Evolutionary conservation across 2,329 filamentous ascomycete species (phyloP), one percentile per base, ranked within the genome.

Genomic region (Pseudogymnoascus destructans): DNA sequence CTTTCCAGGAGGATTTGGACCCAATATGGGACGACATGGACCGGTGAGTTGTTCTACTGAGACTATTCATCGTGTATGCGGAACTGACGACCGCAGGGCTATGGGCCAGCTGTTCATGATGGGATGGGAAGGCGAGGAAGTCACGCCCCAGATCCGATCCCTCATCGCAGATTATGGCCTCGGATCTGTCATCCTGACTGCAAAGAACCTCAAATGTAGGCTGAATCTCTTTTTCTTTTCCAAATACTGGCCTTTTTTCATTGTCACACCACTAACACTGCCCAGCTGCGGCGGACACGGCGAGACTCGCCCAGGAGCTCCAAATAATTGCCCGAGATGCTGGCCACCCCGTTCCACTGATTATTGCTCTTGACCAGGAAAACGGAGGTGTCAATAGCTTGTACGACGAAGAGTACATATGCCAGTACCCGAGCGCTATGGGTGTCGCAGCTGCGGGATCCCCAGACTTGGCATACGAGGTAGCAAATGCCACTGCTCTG

Each of bases 331-430:
- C 93, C 35, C 87, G 89, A 68, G 81, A 95, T 72, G 86, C 92
- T 60, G 92, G 92, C 17, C 92, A 97, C 71, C 86, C 87, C 2
- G 85, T 92, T 2, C 93, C 93, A 1, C 75, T 98, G 15, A 77
- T 95, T 58, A 96, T 98, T 65, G 91, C 87, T 36, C 76, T 97
- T 35, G 93, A 97, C 69, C 93, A 98, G 70, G 93, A 98, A 71
- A 97, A 98, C 81, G 93, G 93, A 63, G 91, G 92, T 2, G 92
- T 96, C 70, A 97, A 96, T 74, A 95, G 89, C 72, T 79, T 97
- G 2, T 96, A 95, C 67, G 92, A 97, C 70, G 90, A 95, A 65
- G 89, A 93, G 67, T 93, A 91, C 69, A 92, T 97, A 64, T 90
- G 89, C 64, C 93, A 97, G 70, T 98, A 95, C 65, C 93, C 93